Evolutionary conservation across 78 protist genomes (phyloP), one percentile per base, ranked within the genome.

Genomic region (Bigelowiella natans): DNA sequence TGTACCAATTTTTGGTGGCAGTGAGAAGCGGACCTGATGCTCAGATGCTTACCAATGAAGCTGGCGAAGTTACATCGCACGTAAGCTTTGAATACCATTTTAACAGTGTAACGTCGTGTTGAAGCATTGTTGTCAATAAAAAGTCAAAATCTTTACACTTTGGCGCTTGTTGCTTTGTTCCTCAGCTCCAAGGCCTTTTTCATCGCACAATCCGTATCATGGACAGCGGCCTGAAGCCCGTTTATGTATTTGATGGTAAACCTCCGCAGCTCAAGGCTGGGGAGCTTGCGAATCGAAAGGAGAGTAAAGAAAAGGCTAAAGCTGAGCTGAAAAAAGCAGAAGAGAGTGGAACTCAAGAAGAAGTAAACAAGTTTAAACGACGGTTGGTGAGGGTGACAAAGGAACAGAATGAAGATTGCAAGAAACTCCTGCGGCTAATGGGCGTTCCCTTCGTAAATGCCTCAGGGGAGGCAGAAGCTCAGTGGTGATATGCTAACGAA

Each of bases 161-260:
- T 51, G 11, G 82, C 18, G 11, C 82, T 28, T 51, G 82, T 28
- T 29, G 11, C 11, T 11, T 2, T 83, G 86, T 28, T 83, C 3
- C 31, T 11, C 86, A 83, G 86, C n/a, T 93, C 34, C 85, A 91
- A n/a, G 99, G 99, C 1, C 36, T 97, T 89, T 94, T 98, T 87
- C 93, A 94, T 83, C 92, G 99, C 39, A 97, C 99, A 31, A 95
- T 97, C n/a, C 94, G 97, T n/a, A 90, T 98, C 95, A 39, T 98
- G 29, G 94, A 93, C 29, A 93, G 89, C 38, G 99, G 99, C 28
- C 90, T 98, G 85, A 98, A 98, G 92, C 3, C 31, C 31, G 94
- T 97, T 1, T 98, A 93, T 73, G 99, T 98, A 39, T 98, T 98
- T 88, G 99, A 98, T 64, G 99, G 99, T 11, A 94, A 89, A 83